Evolutionary conservation across 2,329 filamentous ascomycete genomes (phyloP).

Genomic region (Rosellinia necatrix): DNA sequence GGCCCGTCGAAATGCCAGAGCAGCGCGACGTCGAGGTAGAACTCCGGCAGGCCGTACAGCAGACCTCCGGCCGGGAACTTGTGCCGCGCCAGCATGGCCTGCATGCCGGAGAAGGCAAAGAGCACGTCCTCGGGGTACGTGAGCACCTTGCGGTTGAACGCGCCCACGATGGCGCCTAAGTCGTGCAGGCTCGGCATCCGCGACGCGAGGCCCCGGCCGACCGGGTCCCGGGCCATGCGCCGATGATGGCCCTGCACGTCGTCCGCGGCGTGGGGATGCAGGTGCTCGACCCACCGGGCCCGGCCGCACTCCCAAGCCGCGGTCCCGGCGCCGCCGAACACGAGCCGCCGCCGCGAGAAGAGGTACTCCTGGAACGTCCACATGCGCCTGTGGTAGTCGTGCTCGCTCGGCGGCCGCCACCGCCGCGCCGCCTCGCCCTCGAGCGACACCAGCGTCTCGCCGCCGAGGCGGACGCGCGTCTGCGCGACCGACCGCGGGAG

Average conservation of each 20-base stretch:
- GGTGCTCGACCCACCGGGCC: slow-evolving; percentile 1
- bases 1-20: not conserved
- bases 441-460: not conserved
- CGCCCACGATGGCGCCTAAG: not conserved
- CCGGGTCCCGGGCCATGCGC: not conserved
- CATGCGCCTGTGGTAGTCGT: slow-evolving; percentile 4
- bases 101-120: slow-evolving; percentile 1
- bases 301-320: not conserved
- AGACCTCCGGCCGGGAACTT: not conserved
- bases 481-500: too few species aligned
- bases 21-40: slow-evolving; percentile 5
- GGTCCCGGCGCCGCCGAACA: not conserved
- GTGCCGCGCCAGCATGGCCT: not conserved
- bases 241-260: not conserved
- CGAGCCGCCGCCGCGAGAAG: not conserved
- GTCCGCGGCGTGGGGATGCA: too few species aligned
- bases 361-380: slow-evolving; percentile 11
- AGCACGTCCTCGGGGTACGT: not conserved
- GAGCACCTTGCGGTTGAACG: not conserved
- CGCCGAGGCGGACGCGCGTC: too few species aligned
- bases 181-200: not conserved
- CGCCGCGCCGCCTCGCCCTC: not conserved
- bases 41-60: slow-evolving; percentile 1
- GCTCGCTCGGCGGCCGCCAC: not conserved
- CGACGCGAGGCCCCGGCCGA: not conserved